These are phyloP conservation scores for Phytophthora sojae DNA, from an alignment of 352 stramenopile species.

Conservation along the genomic window DNA sequence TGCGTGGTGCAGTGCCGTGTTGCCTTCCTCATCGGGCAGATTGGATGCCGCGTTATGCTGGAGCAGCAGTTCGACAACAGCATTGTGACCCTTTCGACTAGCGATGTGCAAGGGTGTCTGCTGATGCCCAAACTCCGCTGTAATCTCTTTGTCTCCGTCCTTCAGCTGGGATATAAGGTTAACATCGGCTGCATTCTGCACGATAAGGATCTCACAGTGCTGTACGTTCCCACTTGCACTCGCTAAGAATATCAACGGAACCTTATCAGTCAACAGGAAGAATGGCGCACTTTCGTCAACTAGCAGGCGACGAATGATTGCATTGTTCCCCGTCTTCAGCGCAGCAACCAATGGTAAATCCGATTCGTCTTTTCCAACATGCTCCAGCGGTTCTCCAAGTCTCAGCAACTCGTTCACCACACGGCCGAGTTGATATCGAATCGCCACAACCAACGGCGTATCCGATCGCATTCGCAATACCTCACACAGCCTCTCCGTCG, in stretches of 20 bases:
- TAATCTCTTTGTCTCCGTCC: constrained; percentile 83
- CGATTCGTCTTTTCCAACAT: constrained; percentile 49
- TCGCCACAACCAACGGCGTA: constrained; percentile 71
- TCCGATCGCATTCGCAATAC: constrained; percentile 68
- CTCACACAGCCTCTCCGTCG: constrained; percentile 70
- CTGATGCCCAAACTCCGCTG: constrained; percentile 66
- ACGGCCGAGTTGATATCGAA: constrained; percentile 81
- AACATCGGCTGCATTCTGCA: constrained; percentile 62
- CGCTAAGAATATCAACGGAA: constrained; percentile 79
- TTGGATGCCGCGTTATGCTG: constrained; percentile 76
- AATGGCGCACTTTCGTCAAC: constrained; percentile 75
- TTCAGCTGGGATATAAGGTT: constrained; percentile 84
- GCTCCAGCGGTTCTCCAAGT: constrained; percentile 59
- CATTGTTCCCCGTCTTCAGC: constrained; percentile 73
- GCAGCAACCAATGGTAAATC: constrained; percentile 78
- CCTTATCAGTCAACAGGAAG: constrained; percentile 81
- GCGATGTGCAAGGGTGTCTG: constrained; percentile 86
- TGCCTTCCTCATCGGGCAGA: constrained; percentile 80
- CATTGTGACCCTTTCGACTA: constrained; percentile 69
- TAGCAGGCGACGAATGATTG: constrained; percentile 77
- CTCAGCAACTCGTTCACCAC: constrained; percentile 83
- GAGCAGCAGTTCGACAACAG: constrained; percentile 71
- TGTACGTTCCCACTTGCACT: constrained; percentile 71
- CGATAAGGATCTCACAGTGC: constrained; percentile 81
- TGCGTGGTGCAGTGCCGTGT: constrained; percentile 79